Percentiles rank a stretch among this genome's conserved stretches.
Conservation (phyloP, 2,329 filamentous ascomycete species). For the Aspergillus carbonarius region DNA sequence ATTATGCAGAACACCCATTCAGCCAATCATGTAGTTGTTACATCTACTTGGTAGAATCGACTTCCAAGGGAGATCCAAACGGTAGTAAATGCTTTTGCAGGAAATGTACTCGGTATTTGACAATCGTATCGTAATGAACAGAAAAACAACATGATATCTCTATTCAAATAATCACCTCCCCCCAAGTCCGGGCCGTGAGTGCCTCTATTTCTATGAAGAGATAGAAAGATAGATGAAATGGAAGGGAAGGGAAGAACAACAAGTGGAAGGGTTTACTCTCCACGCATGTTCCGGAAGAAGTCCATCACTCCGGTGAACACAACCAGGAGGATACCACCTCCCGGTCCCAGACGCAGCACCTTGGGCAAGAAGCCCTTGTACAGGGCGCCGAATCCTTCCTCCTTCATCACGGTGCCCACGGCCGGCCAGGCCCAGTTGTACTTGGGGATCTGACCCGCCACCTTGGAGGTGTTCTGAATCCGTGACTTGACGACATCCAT, state of each 20-base stretch:
- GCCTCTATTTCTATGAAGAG: slow-evolving; percentile 9
- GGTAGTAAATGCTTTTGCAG: too few species aligned
- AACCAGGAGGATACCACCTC: slow-evolving; percentile 59
- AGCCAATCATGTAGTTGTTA: too few species aligned
- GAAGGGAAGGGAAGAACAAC: not conserved
- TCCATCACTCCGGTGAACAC: slow-evolving; percentile 60
- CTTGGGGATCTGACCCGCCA: slow-evolving; percentile 79
- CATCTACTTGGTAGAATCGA: too few species aligned
- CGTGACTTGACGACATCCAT: slow-evolving; percentile 98
- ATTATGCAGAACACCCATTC: not conserved
- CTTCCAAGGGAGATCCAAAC: too few species aligned
- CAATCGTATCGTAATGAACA: too few species aligned
- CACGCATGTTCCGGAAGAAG: slow-evolving; percentile 76
- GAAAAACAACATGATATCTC: too few species aligned
- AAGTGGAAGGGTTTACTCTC: slow-evolving; percentile 14
- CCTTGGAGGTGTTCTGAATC: slow-evolving; percentile 89
- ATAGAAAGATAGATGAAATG: slow-evolving; percentile 1
- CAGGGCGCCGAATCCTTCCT: slow-evolving; percentile 86
- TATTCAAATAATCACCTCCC: too few species aligned
- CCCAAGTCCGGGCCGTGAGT: too few species aligned
- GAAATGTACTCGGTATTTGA: too few species aligned
- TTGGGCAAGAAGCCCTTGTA: slow-evolving; percentile 99
- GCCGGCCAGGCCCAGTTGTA: slow-evolving; percentile 99
- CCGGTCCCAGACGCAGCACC: slow-evolving; percentile 74
- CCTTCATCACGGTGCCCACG: slow-evolving; percentile 79